These are phyloP conservation scores for Rubia peregrina DNA, from an alignment of 305 asterid genomes.

Conservation along the genomic window DNA sequence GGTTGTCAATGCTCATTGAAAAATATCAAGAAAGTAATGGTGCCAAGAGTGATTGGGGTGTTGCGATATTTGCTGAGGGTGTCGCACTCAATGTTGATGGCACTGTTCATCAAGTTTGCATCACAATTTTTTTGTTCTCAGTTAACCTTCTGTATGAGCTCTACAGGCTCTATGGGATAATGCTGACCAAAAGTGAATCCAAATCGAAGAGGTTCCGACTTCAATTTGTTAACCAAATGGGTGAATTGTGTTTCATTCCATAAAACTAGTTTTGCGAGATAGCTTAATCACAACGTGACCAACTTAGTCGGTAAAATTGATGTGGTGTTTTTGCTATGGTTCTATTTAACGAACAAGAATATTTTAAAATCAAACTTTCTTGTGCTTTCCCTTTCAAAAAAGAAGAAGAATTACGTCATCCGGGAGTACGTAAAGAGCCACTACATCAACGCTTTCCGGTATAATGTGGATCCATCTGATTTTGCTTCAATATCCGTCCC, in stretches of 20 bases:
- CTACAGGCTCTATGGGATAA: conserved; percentile 56
- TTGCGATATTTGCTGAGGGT: conserved; percentile 65
- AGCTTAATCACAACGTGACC: background rate
- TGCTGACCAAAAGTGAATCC: conserved; percentile 43
- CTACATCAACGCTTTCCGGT: no score
- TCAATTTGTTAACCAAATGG: conserved; percentile 3
- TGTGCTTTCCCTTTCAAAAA: background rate
- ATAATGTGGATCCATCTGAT: no score
- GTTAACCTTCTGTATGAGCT: conserved; percentile 62
- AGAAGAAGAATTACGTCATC: no score
- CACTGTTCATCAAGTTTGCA: conserved; percentile 88
- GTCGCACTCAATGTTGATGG: conserved; percentile 88
- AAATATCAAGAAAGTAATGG: conserved; percentile 86
- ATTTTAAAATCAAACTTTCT: background rate
- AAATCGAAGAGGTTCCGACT: conserved; percentile 53
- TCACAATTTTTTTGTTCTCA: conserved; percentile 86
- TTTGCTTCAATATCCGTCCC: no score
- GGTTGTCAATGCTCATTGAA: conserved; percentile 76
- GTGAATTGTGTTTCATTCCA: conserved; percentile 2
- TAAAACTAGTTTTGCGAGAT: background rate
- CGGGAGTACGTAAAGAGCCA: no score
- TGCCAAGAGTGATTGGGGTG: conserved; percentile 82
- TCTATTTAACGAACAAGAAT: no score
- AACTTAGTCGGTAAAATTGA: background rate
- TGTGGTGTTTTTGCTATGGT: background rate